Evolutionary conservation across 768 basidiomycete genomes (phyloP), one percentile per base, ranked within the genome.

Genomic region (Amanita inopinata): DNA sequence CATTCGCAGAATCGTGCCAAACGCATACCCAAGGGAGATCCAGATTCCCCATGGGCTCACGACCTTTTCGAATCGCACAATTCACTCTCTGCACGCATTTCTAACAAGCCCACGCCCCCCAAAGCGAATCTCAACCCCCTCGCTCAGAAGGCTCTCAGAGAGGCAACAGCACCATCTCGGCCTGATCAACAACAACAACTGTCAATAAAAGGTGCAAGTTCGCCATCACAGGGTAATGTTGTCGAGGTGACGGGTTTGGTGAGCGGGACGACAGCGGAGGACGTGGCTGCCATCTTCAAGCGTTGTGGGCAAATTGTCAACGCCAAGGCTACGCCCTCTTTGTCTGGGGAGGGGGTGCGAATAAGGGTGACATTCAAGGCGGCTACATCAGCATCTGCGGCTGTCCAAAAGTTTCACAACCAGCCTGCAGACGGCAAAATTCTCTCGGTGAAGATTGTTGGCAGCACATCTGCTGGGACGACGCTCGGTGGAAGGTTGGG

Each of bases 201-300:
- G 10, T 69, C 67, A 9, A 85, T 87, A 61, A 84, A 83, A 57
- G 83, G 83, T 10, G 83, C 83, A 6, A 68, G 76, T 33, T 49
- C 55, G 18, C 50, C 64, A 1, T 51, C 58, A 19, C 61, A 69
- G 30, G 77, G 78, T 11, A 85, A 84, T 50, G 76, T 83, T 25
- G 77, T 91, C 0, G 76, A 87, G 55, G 80, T 91, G 17, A 67
- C 75, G 2, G 85, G 83, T 2, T 61, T 91, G 17, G 82, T 80
- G 7, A 61, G 62, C 8, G 88, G 87, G 1, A 90, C 88, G 18
- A 88, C 83, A 5, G 70, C 82, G 11, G 86, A 83, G 11, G 88
- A 91, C 57, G 87, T 91, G 36, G 74, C 78, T 56, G 84, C 87
- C 18, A 89, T 89, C 42, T 91, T 91, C 69, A 80, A 81, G 49